Base-by-base conservation (phyloP, 1,284 basidiomycete genomes). In the Schizopora paradoxa region DNA sequence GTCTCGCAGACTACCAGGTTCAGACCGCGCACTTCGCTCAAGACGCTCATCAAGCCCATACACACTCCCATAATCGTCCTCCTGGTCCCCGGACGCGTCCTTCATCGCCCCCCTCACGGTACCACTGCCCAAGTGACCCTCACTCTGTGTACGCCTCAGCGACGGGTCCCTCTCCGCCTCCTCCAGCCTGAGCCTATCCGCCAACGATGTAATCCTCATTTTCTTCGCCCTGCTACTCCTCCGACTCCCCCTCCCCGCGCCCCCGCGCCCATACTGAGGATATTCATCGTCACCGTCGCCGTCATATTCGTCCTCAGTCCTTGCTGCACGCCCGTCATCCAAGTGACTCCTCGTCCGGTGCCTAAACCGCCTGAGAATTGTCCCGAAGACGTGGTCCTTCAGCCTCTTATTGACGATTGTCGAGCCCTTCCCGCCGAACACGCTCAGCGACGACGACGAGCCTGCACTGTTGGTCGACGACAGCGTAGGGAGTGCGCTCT, bases 311-410 rank as follows among this genome's bases (percentile, higher is more conserved):
- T 71, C 68, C 21, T 74, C 73, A 18, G 55, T 58, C 29, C 58
- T 61, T 13, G 53, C 46, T 14, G 55, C 56, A 2, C 51, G 47
- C 18, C 26, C 51, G 34, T 55, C 43, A 10, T 59, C 56, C 60
- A 67, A 66, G 27, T 68, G 66, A 21, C 69, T 66, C 27, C 69
- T 69, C 22, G 67, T 70, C 34, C 74, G 73, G 45, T 76, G 76
- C 23, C 70, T 71, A 48, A 91, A 77, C 25, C 82, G 74, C 37
- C 82, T 78, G 49, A 96, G 68, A 25, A 96, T 81, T 10, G 87
- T 86, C 45, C 80, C 86, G 61, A 97, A 93, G 36, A 97, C 89
- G 54, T 94, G 91, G 58, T 96, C 91, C 65, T 92, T 93, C 48
- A 97, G 70, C 62, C 81, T 88, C 33, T 86, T 91, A 63, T 97